Percentiles rank a stretch among this genome's conserved stretches.
Conservation (phyloP, 345 rosid species). For the Schrenkiella parvula region DNA sequence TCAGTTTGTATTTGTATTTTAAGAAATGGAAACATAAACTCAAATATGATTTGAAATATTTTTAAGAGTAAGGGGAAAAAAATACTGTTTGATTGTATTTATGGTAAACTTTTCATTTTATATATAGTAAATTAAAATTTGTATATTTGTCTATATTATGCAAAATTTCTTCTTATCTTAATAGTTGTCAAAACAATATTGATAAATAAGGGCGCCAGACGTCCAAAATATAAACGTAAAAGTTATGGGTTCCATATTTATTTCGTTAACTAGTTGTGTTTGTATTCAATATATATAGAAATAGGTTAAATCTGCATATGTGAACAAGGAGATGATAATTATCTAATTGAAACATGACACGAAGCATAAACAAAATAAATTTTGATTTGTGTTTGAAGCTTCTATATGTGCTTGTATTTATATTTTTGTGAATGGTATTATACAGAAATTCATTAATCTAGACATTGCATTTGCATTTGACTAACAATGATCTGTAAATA, state of each 20-base stretch:
- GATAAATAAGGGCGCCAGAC: background rate
- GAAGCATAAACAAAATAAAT: background rate
- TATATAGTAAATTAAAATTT: too few relatives aligned
- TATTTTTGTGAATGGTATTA: background rate
- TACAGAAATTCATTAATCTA: background rate
- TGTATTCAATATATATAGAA: background rate
- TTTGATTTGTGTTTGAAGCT: background rate
- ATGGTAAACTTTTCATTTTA: too few relatives aligned
- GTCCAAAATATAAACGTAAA: background rate
- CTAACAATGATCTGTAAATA: background rate
- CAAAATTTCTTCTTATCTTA: too few relatives aligned
- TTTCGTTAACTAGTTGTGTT: background rate
- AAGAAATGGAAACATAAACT: too few relatives aligned
- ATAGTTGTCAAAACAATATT: background rate
- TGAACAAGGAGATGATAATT: background rate
- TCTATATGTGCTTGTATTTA: background rate
- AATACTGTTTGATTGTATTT: background rate
- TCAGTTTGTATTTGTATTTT: too few relatives aligned
- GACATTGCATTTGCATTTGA: background rate
- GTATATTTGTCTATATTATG: too few relatives aligned
- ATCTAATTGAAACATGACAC: background rate
- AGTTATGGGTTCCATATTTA: background rate
- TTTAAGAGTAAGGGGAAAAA: too few relatives aligned
- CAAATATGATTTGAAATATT: too few relatives aligned
- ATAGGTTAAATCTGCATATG: background rate